Conservation (phyloP, 2,329 filamentous ascomycete species). For the Dendryphion nanum region DNA sequence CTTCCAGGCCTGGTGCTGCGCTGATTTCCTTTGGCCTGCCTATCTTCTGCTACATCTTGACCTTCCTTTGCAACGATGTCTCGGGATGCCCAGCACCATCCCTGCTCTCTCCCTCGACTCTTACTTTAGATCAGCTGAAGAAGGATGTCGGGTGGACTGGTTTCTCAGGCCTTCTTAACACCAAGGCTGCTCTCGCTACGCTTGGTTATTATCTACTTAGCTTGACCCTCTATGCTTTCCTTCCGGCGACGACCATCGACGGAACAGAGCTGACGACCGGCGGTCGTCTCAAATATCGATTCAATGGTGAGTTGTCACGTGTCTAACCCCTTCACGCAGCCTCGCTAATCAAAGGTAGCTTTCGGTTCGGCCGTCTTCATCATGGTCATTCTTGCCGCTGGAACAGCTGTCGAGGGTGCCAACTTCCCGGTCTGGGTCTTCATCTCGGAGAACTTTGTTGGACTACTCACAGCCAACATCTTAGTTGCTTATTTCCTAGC, state of each 20-base stretch:
- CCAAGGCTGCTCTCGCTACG: conserved; percentile 66
- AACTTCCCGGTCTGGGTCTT: conserved; percentile 89
- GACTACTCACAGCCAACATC: conserved; percentile 80
- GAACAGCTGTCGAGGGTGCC: conserved; percentile 73
- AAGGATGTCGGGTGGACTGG: conserved; percentile 83
- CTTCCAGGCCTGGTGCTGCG: conserved; percentile 70
- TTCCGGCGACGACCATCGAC: conserved; percentile 71
- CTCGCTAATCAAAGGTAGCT: conserved; percentile 50
- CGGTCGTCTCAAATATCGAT: conserved; percentile 75
- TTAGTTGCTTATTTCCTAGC: conserved; percentile 72
- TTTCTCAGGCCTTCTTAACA: conserved; percentile 67
- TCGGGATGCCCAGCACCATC: conserved; percentile 87
- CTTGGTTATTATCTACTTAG: conserved; percentile 77
- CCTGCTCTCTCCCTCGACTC: conserved; percentile 67
- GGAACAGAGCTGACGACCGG: conserved; percentile 70
- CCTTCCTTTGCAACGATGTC: conserved; percentile 88
- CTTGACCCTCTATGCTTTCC: conserved; percentile 68
- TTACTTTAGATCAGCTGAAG: conserved; percentile 73
- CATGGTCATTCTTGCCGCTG: conserved; percentile 67
- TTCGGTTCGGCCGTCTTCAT: conserved; percentile 74
- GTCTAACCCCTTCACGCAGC: conserved; percentile 4
- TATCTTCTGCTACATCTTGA: conserved; percentile 72
- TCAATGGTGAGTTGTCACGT: conserved; percentile 51
- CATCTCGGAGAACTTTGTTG: conserved; percentile 86
- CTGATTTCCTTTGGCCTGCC: conserved; percentile 79